Base-by-base conservation (phyloP, 2,329 filamentous ascomycete genomes). In the Talaromyces rugulosus region DNA sequence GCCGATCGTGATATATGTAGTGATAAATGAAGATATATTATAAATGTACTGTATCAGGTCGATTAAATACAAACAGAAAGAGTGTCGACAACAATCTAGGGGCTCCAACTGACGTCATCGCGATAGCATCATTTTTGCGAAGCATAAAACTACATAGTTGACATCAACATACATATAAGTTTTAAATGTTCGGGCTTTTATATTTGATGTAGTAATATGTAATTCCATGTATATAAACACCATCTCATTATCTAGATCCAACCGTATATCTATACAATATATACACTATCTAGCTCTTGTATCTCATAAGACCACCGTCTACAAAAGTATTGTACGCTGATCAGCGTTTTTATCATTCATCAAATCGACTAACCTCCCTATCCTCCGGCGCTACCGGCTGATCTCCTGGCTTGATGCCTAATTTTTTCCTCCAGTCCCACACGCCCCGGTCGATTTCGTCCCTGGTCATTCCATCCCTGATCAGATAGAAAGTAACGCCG, bases 401-500 rank as follows among this genome's bases (percentile, higher is more conserved):
- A 56, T 62, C 61, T 4, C 61, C 61, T 3, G 61, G 61, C n/a
- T 30, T 47, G 27, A 62, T 62, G 8, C 61, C 61, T 16, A 62
- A 56, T 51, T 53, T 59, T 40, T 84, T 87, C 70, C 94, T 85
- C 94, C 95, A 98, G 70, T 89, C 86, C 72, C 81, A 82, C 5
- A 98, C 86, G 0, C 93, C 94, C 62, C 82, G 83, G 76, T 96
- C 92, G 23, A 97, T 79, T 79, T 95, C 92, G 0, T 81, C 81
- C 77, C 86, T 88, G 2, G 84, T 88, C 59, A 96, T 86, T 0
- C 93, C 93, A 72, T 96, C 89, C 61, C 85, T 80, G 0, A 98
- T 89, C 56, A 97, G 78, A 71, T 87, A 87, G 86, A 98, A 96
- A 0, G 89, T 90, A 3, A 96, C 89, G 0, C 93, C 93, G 56